Base-by-base conservation (phyloP, 345 rosid species). In the Hypericum androsaemum region DNA sequence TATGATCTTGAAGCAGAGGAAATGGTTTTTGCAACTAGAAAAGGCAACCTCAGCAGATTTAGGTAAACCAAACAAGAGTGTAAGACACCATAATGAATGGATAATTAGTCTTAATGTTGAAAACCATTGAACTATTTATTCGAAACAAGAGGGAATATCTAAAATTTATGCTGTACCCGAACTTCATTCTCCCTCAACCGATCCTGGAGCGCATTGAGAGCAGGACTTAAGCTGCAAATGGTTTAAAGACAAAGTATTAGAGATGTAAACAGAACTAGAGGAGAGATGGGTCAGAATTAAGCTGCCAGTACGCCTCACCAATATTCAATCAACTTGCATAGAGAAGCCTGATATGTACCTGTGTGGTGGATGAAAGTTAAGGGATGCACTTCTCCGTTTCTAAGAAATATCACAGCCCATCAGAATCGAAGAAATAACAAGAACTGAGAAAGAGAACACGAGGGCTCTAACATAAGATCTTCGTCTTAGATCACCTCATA, bases 251-350 rank as follows among this genome's bases (percentile, higher is more conserved):
- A 10, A 12, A 10, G 13, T 7, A 57, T 64, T 28, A 54, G 15
- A 15, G 2, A 35, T 39, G 9, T 17, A 7, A 12, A 16, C 41
- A 62, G 11, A 50, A 66, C 60, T 62, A 56, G 12, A n/a, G 40
- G 9, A 57, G 14, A 37, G 12, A 63, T 49, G n/a, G 44, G 7
- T 12, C 37, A 59, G 37, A 64, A 43, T 12, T 16, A 22, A 46
- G 17, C 12, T 12, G n/a, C 40, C 47, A 57, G 8, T 54, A 59
- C 48, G 52, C 62, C 96, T 65, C 52, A 90, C 98, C 98, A 92
- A 61, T 88, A 83, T 56, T 92, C 98, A 7, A 92, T 92, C 59
- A 92, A 71, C 69, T 88, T 92, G 89, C 96, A 92, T 77, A 88
- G 67, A 48, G 98, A 83, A 61, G 98, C 94, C 71, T 88, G 95